phyloP scores from a whole-genome alignment of 306 rosid genomes.

The Fagus sylvatica region DNA sequence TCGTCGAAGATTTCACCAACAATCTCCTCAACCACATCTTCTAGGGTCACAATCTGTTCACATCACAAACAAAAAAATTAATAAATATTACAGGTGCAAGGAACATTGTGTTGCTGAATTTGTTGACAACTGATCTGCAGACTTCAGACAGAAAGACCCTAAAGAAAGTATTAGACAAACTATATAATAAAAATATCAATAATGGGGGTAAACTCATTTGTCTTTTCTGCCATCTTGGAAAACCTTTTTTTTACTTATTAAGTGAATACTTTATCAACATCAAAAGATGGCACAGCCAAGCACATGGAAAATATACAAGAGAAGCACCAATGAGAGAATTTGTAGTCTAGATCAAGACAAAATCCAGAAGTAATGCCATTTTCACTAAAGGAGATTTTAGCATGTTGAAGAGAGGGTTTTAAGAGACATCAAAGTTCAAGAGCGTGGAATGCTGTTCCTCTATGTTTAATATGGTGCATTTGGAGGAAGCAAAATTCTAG shows the following conservation, averaged over 20 bases:
- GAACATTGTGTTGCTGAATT: constrained; percentile 1
- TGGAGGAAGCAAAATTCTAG: too few species aligned
- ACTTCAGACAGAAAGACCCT: constrained; percentile 4
- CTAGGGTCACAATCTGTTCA: constrained; percentile 81
- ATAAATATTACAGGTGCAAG: constrained; percentile 12
- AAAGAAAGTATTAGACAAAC: constrained; percentile 4
- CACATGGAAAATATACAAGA: neutral
- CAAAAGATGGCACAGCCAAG: neutral
- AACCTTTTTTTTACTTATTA: neutral
- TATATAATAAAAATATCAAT: constrained; percentile 11
- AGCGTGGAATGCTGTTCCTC: too few species aligned
- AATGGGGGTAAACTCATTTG: constrained; percentile 1
- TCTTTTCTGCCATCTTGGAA: neutral
- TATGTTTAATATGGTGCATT: too few species aligned
- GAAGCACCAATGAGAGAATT: neutral
- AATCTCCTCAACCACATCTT: constrained; percentile 98
- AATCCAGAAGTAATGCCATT: neutral
- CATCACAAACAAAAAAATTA: constrained; percentile 5
- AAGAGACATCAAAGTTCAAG: too few species aligned
- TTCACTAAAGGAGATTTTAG: too few species aligned
- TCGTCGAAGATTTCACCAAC: constrained; percentile 99
- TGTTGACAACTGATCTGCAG: constrained; percentile 18
- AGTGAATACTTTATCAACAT: neutral
- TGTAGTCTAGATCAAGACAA: neutral
- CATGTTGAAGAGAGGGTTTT: too few species aligned